Base-by-base conservation (phyloP, 352 stramenopile genomes). In the Phytophthora sansomeana region DNA sequence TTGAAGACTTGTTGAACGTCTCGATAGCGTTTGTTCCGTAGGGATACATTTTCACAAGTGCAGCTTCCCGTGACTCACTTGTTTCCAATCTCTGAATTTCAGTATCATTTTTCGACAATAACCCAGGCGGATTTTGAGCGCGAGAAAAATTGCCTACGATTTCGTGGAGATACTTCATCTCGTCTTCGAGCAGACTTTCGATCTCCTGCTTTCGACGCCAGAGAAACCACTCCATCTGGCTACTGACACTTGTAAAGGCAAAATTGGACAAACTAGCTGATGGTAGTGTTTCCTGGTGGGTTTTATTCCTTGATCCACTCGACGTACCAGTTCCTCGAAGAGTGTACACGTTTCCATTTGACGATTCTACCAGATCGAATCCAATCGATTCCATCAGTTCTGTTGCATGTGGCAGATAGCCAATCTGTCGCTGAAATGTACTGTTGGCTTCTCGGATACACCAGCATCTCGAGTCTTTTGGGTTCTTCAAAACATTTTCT, bases 211-310 rank as follows among this genome's bases (percentile, higher is more conserved):
- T 89, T 16, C 80, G 78, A 43, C 85, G 68, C 81, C 83, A 93
- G 6, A 93, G 50, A 58, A 93, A 93, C 85, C 82, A 93, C 64
- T 93, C 85, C 70, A 78, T 90, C 17, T 89, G 82, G 10, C 79
- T 71, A 14, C 68, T 87, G 3, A 93, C 59, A 29, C 69, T 85
- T 11, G 80, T 84, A 44, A 92, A 92, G 0, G 69, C 47, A 54
- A 90, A 92, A 48, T 83, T 85, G 0, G 83, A 75, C 16, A 92
- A 68, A 57, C 73, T 87, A 0, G 77, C 80, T 0, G 63, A 36
- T 29, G 43, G 2, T 13, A 49, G 30, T 7, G 17, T n/a, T 2
- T 46, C 49, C 8, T 64, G n/a, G 1, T 19, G 19, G 1, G 36
- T 5, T 19, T 39, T 39, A 14, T 52, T 60, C 1, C 28, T 11